phyloP scores from a whole-genome alignment of 2,329 filamentous ascomycete species.

The Nannizziopsis arthrosporioides region DNA sequence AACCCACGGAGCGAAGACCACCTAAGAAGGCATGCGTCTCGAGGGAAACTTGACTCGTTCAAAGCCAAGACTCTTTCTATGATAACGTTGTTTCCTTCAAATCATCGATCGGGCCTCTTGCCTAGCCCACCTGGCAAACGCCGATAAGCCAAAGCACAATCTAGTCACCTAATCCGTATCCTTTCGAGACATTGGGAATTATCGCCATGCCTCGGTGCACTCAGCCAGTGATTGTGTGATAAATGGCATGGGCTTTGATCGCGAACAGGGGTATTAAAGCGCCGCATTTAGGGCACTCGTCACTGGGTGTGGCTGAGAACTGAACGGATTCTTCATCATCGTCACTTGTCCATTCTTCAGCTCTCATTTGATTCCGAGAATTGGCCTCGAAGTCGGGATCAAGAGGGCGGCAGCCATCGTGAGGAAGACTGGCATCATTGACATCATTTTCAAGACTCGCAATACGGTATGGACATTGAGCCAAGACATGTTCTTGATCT shows the following conservation, averaged over 20 bases:
- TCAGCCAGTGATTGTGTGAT: constrained; percentile 26
- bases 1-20: too few relatives aligned
- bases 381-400: not conserved
- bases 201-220: too few relatives aligned
- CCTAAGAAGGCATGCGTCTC: too few relatives aligned
- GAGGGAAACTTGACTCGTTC: too few relatives aligned
- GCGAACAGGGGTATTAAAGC: constrained; percentile 41
- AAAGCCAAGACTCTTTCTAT: too few relatives aligned
- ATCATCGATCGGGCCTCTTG: too few relatives aligned
- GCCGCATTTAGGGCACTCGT: constrained; percentile 35
- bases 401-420: too few relatives aligned
- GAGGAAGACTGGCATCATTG: constrained; percentile 7
- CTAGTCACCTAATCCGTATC: not conserved
- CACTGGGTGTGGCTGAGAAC: constrained; percentile 20
- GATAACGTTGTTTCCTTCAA: too few relatives aligned
- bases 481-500: constrained; percentile 49
- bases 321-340: constrained; percentile 24
- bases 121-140: too few relatives aligned
- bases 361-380: not conserved
- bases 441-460: not conserved
- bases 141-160: too few relatives aligned
- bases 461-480: not conserved
- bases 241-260: constrained; percentile 38
- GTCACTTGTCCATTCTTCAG: constrained; percentile 25
- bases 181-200: not conserved